Evolutionary conservation across 371 early-diverging fungal species (phyloP), one percentile per base, ranked within the genome.

Genomic region (Choanephora cucurbitarum): DNA sequence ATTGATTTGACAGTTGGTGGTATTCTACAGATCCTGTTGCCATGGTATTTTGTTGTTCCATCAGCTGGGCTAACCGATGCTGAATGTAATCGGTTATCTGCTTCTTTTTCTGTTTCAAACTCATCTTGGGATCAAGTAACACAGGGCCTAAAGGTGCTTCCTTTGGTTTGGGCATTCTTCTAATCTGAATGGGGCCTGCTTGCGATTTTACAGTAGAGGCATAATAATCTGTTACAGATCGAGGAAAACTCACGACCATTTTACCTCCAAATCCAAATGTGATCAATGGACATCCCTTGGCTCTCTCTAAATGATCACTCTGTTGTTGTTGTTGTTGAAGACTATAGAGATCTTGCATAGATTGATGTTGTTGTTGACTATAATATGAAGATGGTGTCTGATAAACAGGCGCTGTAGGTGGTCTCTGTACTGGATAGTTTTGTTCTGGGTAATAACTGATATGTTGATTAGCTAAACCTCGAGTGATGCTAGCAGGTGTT

Each of bases 181-280:
- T 69, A 10, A 90, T 61, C n/a, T 73, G 63, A 21, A 90, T 68
- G 24, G 74, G 76, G 8, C 84, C 82, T 24, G 88, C 86, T 54
- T 80, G 79, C 32, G 69, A 67, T 58, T 83, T 88, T 31, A 75
- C 75, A 45, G 77, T 72, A 39, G 79, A 73, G 8, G 66, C 58
- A 37, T 59, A 64, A 10, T 66, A 66, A 44, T 66, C 45, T 5
- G 66, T 87, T 5, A 88, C 86, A 5, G 80, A 75, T 28, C 76
- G 86, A 21, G 94, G 94, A 60, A 86, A 82, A 62, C 88, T 88
- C 15, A 84, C 74, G 44, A 91, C 70, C 24, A 95, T 73, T 60
- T 85, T 84, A 32, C 97, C 97, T 48, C 94, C 93, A 77, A 94
- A 91, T 15, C 95, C 94, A 71, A 93, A 93, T 0, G 83, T 67